Base-by-base conservation (phyloP, 495 filamentous ascomycete species). In the Daldinia caldariorum region DNA sequence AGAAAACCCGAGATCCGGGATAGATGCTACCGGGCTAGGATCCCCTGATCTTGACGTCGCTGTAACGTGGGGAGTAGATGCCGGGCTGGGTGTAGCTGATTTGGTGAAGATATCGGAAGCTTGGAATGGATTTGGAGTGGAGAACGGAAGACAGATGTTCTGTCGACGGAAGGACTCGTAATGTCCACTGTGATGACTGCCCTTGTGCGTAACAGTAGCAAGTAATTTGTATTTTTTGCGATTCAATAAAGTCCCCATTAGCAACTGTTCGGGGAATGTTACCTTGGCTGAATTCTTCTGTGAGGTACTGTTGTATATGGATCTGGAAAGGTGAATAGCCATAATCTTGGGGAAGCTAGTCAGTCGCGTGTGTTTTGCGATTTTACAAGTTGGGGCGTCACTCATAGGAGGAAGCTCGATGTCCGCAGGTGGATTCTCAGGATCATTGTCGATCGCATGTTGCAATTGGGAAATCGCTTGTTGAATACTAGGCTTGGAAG, bases 161-260 rank as follows among this genome's bases (percentile, higher is more conserved):
- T 97, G 97, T n/a, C 95, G 87, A 32, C 95, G 87, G 79, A 98
- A 98, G 1, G 94, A 92, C 77, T 99, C 95, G 79, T 99, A 99
- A 77, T 99, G 95, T 1, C 95, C 95, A 64, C 92, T 97, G 71
- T 97, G 89, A 79, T 99, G 95, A 65, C 91, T 96, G 18, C 95
- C 95, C 74, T 97, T 97, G 75, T 99, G 95, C 31, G 91, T 95
- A 54, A 99, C 91, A 45, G 97, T 89, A 10, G 90, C 92, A 2
- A 96, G 87, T 3, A 99, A 85, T 71, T 89, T 92, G 82, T 97
- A 99, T 69, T 85, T 90, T 61, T 87, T 90, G 66, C 89, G 89
- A 56, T 89, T 87, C 18, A 96, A 79, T 16, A 98, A 83, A 2
- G 93, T 89, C 16, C 95, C 95, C 6, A 99, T 82, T 0, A 89